These are phyloP conservation scores for Pythium dissimile DNA, from an alignment of 352 stramenopile species.

Conservation along the genomic window DNA sequence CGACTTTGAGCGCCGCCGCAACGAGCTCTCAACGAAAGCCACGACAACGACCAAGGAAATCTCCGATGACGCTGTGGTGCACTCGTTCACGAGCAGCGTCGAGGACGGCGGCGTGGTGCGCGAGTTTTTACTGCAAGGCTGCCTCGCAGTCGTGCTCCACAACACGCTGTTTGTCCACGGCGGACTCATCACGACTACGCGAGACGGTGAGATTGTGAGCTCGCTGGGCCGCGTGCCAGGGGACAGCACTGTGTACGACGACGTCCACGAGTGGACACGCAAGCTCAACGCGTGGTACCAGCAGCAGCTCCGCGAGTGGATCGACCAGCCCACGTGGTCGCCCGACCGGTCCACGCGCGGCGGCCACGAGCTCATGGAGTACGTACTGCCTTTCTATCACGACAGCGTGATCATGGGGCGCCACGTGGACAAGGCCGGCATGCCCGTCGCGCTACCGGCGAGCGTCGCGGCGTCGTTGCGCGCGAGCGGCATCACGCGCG, in stretches of 20 bases:
- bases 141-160: conserved; percentile 74
- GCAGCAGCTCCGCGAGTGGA: conserved; percentile 71
- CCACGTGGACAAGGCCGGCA: conserved; percentile 69
- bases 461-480: conserved; percentile 49
- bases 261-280: conserved; percentile 49
- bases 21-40: conserved; percentile 51
- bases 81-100: conserved; percentile 78
- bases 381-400: conserved; percentile 55
- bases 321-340: conserved; percentile 74
- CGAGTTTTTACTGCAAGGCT: conserved; percentile 81
- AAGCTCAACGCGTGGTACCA: conserved; percentile 85
- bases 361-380: conserved; percentile 65
- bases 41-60: conserved; percentile 18
- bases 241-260: conserved; percentile 28
- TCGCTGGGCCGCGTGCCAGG: conserved; percentile 76
- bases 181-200: conserved; percentile 58
- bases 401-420: conserved; percentile 75
- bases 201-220: conserved; percentile 29
- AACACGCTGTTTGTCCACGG: conserved; percentile 93
- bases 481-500: conserved; percentile 69
- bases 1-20: conserved; percentile 86
- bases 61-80: conserved; percentile 74
- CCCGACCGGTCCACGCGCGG: conserved; percentile 46
- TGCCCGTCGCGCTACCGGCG: conserved; percentile 51
- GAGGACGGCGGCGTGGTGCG: conserved; percentile 66